These are phyloP conservation scores for Penicillium sp. DNA, from an alignment of 2,329 filamentous ascomycete species.

Conservation along the genomic window DNA sequence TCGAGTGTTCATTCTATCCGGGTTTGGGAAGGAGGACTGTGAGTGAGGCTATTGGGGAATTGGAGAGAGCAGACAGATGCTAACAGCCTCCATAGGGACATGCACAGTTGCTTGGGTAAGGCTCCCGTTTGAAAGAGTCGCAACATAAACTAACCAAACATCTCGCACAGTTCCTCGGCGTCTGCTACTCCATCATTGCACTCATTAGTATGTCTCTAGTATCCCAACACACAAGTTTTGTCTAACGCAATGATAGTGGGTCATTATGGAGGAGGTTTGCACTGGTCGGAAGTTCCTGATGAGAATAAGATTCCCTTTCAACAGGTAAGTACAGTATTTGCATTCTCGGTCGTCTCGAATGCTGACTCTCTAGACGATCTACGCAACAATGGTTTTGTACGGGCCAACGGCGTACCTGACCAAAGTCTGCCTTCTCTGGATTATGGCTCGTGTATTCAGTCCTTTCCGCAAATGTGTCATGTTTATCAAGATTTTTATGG, in stretches of 20 bases:
- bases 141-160: neutral
- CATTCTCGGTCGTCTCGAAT: neutral
- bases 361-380: slow-evolving; percentile 35
- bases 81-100: slow-evolving; percentile 15
- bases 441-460: slow-evolving; percentile 47
- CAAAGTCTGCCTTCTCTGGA: slow-evolving; percentile 47
- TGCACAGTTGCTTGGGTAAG: slow-evolving; percentile 16
- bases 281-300: slow-evolving; percentile 35
- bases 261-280: slow-evolving; percentile 39
- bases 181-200: slow-evolving; percentile 26
- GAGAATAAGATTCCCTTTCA: slow-evolving; percentile 34
- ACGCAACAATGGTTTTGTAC: slow-evolving; percentile 49
- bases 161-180: slow-evolving; percentile 19
- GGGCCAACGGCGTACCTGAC: slow-evolving; percentile 46
- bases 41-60: slow-evolving; percentile 6
- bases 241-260: slow-evolving; percentile 26
- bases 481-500: slow-evolving; percentile 42
- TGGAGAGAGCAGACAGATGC: neutral
- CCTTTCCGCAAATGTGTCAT: slow-evolving; percentile 41
- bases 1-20: slow-evolving; percentile 23
- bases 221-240: neutral
- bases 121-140: neutral
- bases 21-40: slow-evolving; percentile 30
- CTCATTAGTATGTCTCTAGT: slow-evolving; percentile 24
- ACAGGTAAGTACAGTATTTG: slow-evolving; percentile 30